Evolutionary conservation across 1,284 basidiomycete genomes (phyloP), one percentile per base, ranked within the genome.

Genomic region (Heliocybe sulcata): DNA sequence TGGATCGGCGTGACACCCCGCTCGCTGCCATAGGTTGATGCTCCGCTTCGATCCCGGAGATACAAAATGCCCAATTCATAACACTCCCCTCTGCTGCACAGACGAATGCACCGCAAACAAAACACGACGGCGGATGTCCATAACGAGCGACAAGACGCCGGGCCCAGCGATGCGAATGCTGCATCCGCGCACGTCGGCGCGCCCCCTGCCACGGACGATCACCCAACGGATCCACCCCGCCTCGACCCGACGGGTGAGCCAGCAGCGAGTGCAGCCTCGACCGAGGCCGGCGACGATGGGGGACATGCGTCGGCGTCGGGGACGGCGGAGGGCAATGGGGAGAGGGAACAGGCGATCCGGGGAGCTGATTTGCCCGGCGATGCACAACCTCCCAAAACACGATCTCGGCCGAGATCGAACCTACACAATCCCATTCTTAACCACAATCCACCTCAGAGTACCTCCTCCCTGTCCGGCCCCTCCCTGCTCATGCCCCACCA

Each of bases 401-500:
- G 27, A 49, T 26, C 27, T 49, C 20, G 27, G 9, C 47, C 47
- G 22, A 3, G 23, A 26, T 26, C 47, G 22, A 11, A 4, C 47
- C 27, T 25, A 25, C 23, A 23, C 3, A 16, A 6, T 22, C 47
- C 20, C 23, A 49, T 29, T 49, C 23, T 23, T 14, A 49, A 16
- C n/a, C 47, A 8, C 47, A 47, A 25, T 25, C 14, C 47, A 16
- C n/a, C 47, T 22, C 22, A 3, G 6, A 16, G 4, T 4, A 20
- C n/a, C 9, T 26, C 47, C 22, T 12, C 47, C 6, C 8, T n/a
- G 6, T 49, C 20, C 4, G 9, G 14, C 22, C 47, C 20, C 27
- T 14, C 51, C 48, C 10, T 27, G 56, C 45, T n/a, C 57, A 19
- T 33, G 19, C 56, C 55, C 57, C 53, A n/a, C 58, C 6, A 55